Base-by-base conservation (phyloP, 2,329 filamentous ascomycete genomes). In the Cordyceps fumosorosea region DNA sequence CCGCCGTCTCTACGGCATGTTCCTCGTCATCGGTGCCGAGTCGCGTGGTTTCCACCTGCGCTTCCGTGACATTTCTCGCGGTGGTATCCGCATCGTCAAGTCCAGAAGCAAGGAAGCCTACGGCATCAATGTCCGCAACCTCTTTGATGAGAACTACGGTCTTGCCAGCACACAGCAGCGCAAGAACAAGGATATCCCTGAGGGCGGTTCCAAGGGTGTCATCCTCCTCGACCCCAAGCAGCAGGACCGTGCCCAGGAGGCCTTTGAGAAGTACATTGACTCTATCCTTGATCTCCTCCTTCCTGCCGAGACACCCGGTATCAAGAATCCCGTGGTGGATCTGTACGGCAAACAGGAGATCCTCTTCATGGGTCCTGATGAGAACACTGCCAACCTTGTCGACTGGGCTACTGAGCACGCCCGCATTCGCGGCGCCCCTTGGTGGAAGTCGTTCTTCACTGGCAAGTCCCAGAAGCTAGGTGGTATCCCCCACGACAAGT, bases 361-460 rank as follows among this genome's bases (percentile, higher is more conserved):
- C 65, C 81, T 99, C 24, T 99, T 99, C 82, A 90, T 99, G 91
- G 95, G 95, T 40, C 95, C 95, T 0, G 95, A 99, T 68, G 95
- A 99, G 86, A 99, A 99, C 79, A 99, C 95, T 1, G 95, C 95
- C 24, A 91, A 96, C 71, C 83, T 99, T 40, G 95, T 99, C 57
- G 88, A 99, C 77, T 99, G 95, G 95, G 95, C 95, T n/a, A 99
- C 95, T 1, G 89, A 95, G 75, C 95, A 99, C 75, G 95, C 95
- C 64, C 86, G 91, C 58, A 80, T 80, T 65, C 88, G 95, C 69
- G 92, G 92, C 52, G 95, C 95, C 5, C 91, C 92, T 32, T 99
- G 93, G 91, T 99, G 95, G 95, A 99, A 99, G 82, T 99, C 95
- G 0, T 99, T 99, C 85, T 99, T 99, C 83, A 99, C 95, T 2